phyloP scores from a whole-genome alignment of 768 basidiomycete genomes.

The Lentinula sp. region DNA sequence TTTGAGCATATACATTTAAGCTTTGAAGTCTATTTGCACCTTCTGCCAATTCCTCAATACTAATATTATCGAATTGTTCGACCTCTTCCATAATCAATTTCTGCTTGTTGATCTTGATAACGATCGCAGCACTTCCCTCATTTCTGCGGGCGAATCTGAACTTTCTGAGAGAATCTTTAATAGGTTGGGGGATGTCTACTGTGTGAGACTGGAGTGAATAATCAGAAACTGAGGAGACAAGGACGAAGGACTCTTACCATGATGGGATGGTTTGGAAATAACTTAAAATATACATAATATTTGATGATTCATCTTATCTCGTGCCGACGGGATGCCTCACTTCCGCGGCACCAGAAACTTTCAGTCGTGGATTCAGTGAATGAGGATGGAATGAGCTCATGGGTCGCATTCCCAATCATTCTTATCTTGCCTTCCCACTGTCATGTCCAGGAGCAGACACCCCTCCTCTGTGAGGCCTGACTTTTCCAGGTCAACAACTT shows the following conservation, averaged over 20 bases:
- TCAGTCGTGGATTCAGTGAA: not conserved
- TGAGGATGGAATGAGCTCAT: not conserved
- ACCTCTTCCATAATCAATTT: slow-evolving; percentile 79
- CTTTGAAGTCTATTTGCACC: slow-evolving; percentile 36
- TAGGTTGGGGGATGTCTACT: slow-evolving; percentile 77
- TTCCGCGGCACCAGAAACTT: not conserved
- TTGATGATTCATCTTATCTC: not conserved
- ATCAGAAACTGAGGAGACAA: slow-evolving; percentile 2
- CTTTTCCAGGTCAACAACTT: slow-evolving; percentile 9
- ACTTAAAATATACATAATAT: not conserved
- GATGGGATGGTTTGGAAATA: not conserved
- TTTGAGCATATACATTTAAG: not conserved
- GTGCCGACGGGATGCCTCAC: not conserved
- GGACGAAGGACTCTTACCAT: slow-evolving; percentile 7
- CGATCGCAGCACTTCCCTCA: slow-evolving; percentile 68
- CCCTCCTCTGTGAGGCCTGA: slow-evolving; percentile 2
- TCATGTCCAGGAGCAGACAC: slow-evolving; percentile 1
- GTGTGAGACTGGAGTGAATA: slow-evolving; percentile 47
- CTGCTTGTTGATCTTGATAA: slow-evolving; percentile 88
- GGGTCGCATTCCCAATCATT: not conserved
- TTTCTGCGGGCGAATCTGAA: slow-evolving; percentile 71
- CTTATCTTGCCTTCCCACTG: not conserved
- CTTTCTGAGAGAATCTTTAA: slow-evolving; percentile 77
- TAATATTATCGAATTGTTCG: slow-evolving; percentile 70
- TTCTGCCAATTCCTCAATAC: slow-evolving; percentile 82